Conservation (phyloP, 768 basidiomycete genomes). For the Tubosaeta sp. region DNA sequence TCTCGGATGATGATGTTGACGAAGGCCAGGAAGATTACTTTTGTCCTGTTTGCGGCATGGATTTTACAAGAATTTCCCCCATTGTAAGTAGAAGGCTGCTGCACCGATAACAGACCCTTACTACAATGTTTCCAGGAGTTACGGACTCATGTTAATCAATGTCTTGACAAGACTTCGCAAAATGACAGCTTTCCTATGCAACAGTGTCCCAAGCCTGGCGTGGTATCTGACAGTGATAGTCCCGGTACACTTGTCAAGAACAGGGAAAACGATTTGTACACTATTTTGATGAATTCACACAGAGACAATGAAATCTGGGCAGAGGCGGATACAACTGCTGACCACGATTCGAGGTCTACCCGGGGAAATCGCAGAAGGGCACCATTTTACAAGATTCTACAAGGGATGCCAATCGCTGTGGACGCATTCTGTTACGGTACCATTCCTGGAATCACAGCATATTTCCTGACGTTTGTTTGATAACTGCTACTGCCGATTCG, state of each 20-base stretch:
- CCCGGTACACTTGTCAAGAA: not conserved
- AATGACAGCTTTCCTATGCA: not conserved
- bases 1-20: conserved; percentile 18
- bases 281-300: conserved; percentile 83
- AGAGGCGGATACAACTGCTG: conserved; percentile 59
- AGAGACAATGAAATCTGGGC: conserved; percentile 84
- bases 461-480: conserved; percentile 74
- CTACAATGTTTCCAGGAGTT: conserved; percentile 37
- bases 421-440: conserved; percentile 95
- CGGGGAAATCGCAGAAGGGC: conserved; percentile 64
- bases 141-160: conserved; percentile 53
- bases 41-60: conserved; percentile 27
- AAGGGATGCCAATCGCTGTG: conserved; percentile 97
- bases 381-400: conserved; percentile 93
- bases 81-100: conserved; percentile 22
- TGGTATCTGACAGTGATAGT: not conserved
- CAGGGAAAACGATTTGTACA: conserved; percentile 49
- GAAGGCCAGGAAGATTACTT: conserved; percentile 17
- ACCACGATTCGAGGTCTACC: conserved; percentile 41
- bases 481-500: not conserved
- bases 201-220: not conserved
- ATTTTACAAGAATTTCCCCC: conserved; percentile 5
- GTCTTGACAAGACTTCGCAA: conserved; percentile 39
- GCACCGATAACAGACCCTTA: conserved; percentile 2
- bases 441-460: conserved; percentile 86